These are phyloP conservation scores for Dactylellina parvicollis DNA, from an alignment of 2,329 filamentous ascomycete species.

Conservation along the genomic window DNA sequence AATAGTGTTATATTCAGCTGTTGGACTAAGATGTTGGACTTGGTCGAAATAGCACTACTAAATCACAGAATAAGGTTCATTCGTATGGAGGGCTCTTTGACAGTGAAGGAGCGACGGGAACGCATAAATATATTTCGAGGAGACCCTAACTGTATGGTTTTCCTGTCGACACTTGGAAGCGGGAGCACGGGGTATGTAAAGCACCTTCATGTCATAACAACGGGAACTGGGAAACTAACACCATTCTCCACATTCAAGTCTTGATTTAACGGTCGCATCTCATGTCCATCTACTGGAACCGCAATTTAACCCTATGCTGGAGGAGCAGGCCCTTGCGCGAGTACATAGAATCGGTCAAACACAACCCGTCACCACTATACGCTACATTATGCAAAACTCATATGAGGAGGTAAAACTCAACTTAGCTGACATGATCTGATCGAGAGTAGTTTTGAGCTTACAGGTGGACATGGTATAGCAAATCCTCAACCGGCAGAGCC, in stretches of 20 bases:
- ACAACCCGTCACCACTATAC: conserved; percentile 56
- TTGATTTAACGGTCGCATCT: conserved; percentile 59
- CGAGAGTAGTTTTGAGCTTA: too few species aligned
- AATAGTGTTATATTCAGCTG: conserved; percentile 60
- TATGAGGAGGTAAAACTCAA: conserved; percentile 57
- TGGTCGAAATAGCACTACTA: conserved; percentile 57
- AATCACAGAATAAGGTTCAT: conserved; percentile 55
- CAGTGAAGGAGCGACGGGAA: conserved; percentile 44
- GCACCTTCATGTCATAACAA: too few species aligned
- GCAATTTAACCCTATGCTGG: conserved; percentile 60
- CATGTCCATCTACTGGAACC: conserved; percentile 59
- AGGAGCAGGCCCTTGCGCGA: conserved; percentile 59
- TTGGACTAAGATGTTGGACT: conserved; percentile 60
- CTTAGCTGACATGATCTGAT: neutral
- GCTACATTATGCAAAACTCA: conserved; percentile 58
- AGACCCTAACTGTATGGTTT: conserved; percentile 51
- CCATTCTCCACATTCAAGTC: conserved; percentile 7
- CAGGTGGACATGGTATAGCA: neutral
- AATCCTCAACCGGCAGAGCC: conserved; percentile 11
- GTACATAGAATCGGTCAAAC: conserved; percentile 58
- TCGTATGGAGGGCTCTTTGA: conserved; percentile 58
- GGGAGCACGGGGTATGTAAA: conserved; percentile 59
- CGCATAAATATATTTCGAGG: conserved; percentile 57
- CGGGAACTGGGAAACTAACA: too few species aligned
- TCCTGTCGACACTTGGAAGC: conserved; percentile 59